Evolutionary conservation across 2,329 filamentous ascomycete species (phyloP).

Genomic region (Endoconidiophora polonica): DNA sequence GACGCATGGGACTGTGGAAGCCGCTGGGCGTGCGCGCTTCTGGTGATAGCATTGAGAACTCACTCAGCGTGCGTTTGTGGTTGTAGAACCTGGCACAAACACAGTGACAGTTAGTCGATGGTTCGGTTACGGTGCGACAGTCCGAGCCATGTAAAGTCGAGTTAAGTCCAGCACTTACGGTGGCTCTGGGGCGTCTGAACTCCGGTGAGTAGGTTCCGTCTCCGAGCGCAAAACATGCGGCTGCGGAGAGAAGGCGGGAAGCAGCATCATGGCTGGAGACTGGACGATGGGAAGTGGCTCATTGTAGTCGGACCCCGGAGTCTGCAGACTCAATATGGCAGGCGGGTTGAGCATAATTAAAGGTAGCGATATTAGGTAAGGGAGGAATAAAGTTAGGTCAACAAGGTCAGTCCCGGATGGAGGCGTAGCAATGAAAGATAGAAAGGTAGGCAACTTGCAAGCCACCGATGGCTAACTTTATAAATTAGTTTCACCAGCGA

Average conservation of each 20-base stretch:
- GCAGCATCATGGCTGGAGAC: conserved; percentile 1
- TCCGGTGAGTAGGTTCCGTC: not conserved
- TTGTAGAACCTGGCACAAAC: conserved; percentile 9
- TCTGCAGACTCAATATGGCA: no score
- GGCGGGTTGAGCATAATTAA: no score
- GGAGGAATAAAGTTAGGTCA: no score
- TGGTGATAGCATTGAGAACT: conserved; percentile 11
- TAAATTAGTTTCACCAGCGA: no score
- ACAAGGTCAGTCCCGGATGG: no score
- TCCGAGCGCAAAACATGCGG: conserved; percentile 1
- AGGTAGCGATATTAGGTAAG: no score
- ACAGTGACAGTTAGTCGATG: not conserved
- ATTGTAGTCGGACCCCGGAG: no score
- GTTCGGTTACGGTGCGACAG: not conserved
- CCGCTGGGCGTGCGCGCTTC: conserved; percentile 3
- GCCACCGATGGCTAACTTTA: no score
- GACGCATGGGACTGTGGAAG: conserved; percentile 33
- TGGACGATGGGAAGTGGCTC: not conserved
- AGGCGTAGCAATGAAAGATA: no score
- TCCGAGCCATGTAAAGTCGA: no score
- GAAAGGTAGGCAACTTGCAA: no score
- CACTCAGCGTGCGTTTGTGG: conserved; percentile 10
- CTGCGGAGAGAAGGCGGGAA: conserved; percentile 9
- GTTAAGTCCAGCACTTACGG: no score
- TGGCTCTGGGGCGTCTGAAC: not conserved